A percentile compares a stretch with the other conserved stretches of the same genome.
These are phyloP conservation scores for Leucogyrophana mollusca DNA, from an alignment of 768 basidiomycete genomes.

Conservation along the genomic window DNA sequence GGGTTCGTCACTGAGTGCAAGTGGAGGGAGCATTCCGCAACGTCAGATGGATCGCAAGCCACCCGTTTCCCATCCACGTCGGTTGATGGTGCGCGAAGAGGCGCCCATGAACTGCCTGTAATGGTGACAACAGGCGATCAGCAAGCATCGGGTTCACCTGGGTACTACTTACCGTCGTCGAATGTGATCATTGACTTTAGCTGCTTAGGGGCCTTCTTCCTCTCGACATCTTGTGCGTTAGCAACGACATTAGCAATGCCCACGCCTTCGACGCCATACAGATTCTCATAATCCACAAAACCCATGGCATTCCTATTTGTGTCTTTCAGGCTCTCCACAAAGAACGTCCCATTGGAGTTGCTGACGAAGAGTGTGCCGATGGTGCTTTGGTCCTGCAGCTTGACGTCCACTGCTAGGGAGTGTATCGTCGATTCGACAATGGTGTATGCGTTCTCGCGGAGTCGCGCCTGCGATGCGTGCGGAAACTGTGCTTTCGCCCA, in stretches of 20 bases:
- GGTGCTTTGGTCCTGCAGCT: constrained; percentile 58
- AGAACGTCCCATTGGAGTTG: constrained; percentile 95
- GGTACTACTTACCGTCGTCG: constrained; percentile 64
- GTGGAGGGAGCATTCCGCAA: constrained; percentile 76
- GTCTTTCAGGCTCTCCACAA: constrained; percentile 85
- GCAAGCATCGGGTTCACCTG: no score
- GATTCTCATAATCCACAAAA: constrained; percentile 90
- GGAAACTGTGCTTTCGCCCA: constrained; percentile 95
- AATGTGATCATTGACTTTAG: constrained; percentile 83
- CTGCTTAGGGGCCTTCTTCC: constrained; percentile 63
- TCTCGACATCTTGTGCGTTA: constrained; percentile 84
- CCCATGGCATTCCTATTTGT: constrained; percentile 89
- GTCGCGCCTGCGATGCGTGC: constrained; percentile 73
- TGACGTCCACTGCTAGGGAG: constrained; percentile 92
- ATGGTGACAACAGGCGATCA: no score
- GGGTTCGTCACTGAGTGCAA: constrained; percentile 89
- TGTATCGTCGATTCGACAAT: constrained; percentile 93
- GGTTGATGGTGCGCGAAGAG: constrained; percentile 56
- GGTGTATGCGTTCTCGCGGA: constrained; percentile 93
- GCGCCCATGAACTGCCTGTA: constrained; percentile 71
- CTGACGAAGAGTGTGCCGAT: constrained; percentile 94
- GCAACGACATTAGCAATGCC: constrained; percentile 86
- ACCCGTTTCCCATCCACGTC: constrained; percentile 63
- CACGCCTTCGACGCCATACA: constrained; percentile 86
- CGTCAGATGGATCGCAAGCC: constrained; percentile 57